Percentiles rank a stretch among this genome's conserved stretches.
Evolutionary conservation across 2,329 filamentous ascomycete genomes (phyloP).

Genomic region (Orbilia ellipsospora): DNA sequence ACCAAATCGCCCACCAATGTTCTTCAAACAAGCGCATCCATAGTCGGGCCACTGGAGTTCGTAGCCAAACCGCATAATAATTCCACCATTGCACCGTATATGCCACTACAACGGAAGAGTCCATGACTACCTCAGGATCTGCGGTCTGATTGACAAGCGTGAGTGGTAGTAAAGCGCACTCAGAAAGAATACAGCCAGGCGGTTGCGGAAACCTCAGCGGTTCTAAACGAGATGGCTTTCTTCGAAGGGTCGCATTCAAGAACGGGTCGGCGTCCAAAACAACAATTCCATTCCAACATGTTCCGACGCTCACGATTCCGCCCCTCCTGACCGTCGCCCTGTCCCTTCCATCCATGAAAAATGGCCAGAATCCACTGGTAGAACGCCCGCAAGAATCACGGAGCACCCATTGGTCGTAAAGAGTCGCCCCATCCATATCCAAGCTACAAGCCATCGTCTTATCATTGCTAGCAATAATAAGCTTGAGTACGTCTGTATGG

Average conservation of each 20-base stretch:
- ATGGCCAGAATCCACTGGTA: conserved; percentile 44
- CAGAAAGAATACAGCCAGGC: conserved; percentile 36
- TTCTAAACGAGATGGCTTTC: conserved; percentile 22
- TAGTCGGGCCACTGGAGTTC: conserved; percentile 35
- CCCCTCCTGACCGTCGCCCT: conserved; percentile 13
- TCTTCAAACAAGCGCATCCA: conserved; percentile 49
- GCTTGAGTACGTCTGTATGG: conserved; percentile 34
- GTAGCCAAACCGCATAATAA: conserved; percentile 46
- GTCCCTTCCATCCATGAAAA: conserved; percentile 35
- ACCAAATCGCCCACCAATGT: conserved; percentile 32
- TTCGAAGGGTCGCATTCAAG: conserved; percentile 33
- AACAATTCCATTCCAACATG: conserved; percentile 52
- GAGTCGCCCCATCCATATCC: conserved; percentile 43
- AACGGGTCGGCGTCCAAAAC: conserved; percentile 43
- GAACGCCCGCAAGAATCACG: conserved; percentile 41
- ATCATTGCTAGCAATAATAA: conserved; percentile 33
- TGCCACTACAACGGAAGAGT: conserved; percentile 37
- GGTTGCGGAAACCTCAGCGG: conserved; percentile 45
- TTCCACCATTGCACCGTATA: conserved; percentile 47
- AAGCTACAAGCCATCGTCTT: conserved; percentile 44
- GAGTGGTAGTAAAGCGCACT: conserved; percentile 45
- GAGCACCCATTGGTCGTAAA: conserved; percentile 50
- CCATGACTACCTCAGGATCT: conserved; percentile 29
- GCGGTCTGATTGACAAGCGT: conserved; percentile 40
- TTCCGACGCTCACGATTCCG: conserved; percentile 36